These are phyloP conservation scores for Candida gigantensis DNA, from an alignment of 1,139 yeast species.

Conservation along the genomic window DNA sequence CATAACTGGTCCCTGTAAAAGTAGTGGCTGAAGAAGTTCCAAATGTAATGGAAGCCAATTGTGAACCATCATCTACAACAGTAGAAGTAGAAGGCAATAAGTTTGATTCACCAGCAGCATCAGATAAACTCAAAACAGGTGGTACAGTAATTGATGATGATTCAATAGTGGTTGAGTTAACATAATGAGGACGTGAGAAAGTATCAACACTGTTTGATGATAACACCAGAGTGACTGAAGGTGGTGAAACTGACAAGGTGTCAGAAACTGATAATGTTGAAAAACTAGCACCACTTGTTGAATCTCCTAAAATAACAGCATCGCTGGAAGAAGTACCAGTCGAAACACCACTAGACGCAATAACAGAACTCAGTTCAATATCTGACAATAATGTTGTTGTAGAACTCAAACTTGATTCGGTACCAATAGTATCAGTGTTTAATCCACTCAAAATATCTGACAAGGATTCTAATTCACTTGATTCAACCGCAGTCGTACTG, in stretches of 20 bases:
- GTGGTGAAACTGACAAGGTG: not conserved
- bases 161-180: not conserved
- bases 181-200: not conserved
- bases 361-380: too few species aligned
- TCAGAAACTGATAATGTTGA: not conserved
- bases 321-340: too few species aligned
- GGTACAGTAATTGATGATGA: not conserved
- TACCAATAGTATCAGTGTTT: too few species aligned
- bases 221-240: too few species aligned
- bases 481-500: conserved; percentile 10
- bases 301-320: too few species aligned
- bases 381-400: too few species aligned
- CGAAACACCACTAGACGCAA: too few species aligned
- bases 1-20: too few species aligned
- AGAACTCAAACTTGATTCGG: too few species aligned
- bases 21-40: conserved; percentile 5
- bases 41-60: not conserved
- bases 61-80: conserved; percentile 7
- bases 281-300: not conserved
- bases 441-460: conserved; percentile 1
- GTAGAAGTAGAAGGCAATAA: too few species aligned
- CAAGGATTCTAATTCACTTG: not conserved
- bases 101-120: conserved; percentile 13
- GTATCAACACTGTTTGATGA: not conserved
- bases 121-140: too few species aligned